Conservation (phyloP, 345 rosid species). For the Ceriops tagal region DNA sequence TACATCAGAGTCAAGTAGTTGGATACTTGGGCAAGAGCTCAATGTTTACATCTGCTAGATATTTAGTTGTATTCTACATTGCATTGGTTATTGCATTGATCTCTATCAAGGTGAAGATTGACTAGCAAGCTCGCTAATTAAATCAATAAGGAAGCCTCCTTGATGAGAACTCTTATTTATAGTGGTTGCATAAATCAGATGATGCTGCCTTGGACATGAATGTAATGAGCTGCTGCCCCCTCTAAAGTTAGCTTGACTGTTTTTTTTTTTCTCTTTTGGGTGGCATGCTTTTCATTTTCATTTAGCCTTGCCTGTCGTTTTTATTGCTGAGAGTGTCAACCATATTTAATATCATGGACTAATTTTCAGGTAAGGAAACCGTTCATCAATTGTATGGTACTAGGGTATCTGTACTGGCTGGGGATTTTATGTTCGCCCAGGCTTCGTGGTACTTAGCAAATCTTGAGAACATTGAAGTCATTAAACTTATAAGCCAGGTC, state of each 20-base stretch:
- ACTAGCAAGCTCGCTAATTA: too few relatives aligned
- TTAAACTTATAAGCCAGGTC: slow-evolving; percentile 87
- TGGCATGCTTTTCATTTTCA: too few relatives aligned
- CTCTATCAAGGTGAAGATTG: background rate
- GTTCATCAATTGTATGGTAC: slow-evolving; percentile 84
- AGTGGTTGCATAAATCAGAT: background rate
- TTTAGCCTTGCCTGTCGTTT: background rate
- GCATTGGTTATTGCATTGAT: background rate
- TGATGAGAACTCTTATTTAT: background rate
- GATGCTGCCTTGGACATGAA: background rate
- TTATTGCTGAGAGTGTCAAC: background rate
- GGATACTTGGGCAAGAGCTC: background rate
- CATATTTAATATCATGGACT: background rate
- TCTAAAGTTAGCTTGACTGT: background rate
- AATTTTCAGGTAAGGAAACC: slow-evolving; percentile 65
- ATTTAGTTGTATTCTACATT: background rate
- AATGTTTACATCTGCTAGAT: background rate
- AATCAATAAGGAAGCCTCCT: background rate
- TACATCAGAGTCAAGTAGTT: background rate
- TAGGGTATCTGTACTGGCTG: slow-evolving; percentile 85
- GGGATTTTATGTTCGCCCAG: slow-evolving; percentile 98
- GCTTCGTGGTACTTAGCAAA: slow-evolving; percentile 97
- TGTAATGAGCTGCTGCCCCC: background rate
- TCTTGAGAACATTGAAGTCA: slow-evolving; percentile 89
- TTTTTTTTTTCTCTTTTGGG: background rate